Percentiles rank a stretch among this genome's conserved stretches.
Conservation (phyloP, 1,284 basidiomycete genomes). For the Tylopilus sp. region DNA sequence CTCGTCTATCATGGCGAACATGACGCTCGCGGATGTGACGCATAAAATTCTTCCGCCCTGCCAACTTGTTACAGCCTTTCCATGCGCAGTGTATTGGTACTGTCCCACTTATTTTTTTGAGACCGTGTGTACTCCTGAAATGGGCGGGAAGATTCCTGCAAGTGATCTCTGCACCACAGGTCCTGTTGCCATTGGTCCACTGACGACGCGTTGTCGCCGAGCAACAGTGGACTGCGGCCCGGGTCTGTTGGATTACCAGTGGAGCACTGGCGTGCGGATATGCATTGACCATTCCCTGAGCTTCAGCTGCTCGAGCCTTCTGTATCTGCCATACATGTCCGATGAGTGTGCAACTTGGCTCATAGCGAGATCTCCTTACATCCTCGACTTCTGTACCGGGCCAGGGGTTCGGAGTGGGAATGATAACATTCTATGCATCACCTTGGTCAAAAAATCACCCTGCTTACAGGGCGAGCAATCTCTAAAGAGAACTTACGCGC, state of each 20-base stretch:
- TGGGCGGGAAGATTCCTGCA: constrained; percentile 1
- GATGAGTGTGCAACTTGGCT: background rate
- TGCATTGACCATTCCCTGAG: no score
- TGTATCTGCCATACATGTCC: background rate
- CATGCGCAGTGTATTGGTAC: background rate
- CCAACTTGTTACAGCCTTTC: background rate
- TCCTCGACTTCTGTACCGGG: background rate
- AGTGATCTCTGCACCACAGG: background rate
- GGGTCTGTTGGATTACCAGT: no score
- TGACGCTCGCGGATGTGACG: constrained; percentile 17
- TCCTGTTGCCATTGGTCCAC: constrained; percentile 1
- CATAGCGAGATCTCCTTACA: background rate
- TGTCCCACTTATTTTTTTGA: background rate
- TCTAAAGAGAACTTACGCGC: no score
- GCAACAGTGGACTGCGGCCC: constrained; percentile 14
- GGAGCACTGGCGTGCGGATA: background rate
- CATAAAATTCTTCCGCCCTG: constrained; percentile 7
- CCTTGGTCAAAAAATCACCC: background rate
- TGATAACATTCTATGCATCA: background rate
- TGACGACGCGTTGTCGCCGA: background rate
- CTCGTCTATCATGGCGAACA: constrained; percentile 13
- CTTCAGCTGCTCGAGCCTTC: background rate
- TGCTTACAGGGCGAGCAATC: no score
- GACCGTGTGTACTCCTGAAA: background rate
- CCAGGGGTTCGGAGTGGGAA: background rate